Conservation (phyloP, 805 yeast genomes). For the Wickerhamiella alocasiicola region DNA sequence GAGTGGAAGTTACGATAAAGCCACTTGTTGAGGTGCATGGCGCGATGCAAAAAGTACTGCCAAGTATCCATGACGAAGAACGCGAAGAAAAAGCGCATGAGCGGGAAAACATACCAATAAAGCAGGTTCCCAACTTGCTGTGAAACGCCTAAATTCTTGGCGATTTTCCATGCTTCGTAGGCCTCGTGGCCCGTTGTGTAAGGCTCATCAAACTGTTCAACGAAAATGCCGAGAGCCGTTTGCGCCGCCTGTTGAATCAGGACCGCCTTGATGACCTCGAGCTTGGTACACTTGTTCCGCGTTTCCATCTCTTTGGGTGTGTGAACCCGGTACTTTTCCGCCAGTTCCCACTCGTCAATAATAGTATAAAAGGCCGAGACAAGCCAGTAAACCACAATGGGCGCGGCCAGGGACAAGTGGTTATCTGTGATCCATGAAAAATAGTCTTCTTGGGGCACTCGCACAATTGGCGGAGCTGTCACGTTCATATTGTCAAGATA, state of each 20-base stretch:
- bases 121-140: conserved; percentile 33
- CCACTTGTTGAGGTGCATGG: conserved; percentile 71
- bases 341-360: conserved; percentile 60
- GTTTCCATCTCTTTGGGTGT: conserved; percentile 72
- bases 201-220: conserved; percentile 42
- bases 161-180: conserved; percentile 36
- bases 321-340: conserved; percentile 79
- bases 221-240: conserved; percentile 49
- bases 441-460: conserved; percentile 25
- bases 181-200: conserved; percentile 39
- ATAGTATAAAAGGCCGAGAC: conserved; percentile 62
- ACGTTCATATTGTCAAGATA: conserved; percentile 3
- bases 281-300: conserved; percentile 61
- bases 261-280: conserved; percentile 70
- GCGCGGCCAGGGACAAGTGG: conserved; percentile 54
- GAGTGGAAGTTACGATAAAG: conserved; percentile 80
- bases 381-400: conserved; percentile 76
- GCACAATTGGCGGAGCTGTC: conserved; percentile 11
- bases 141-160: conserved; percentile 27
- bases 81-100: conserved; percentile 45
- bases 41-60: conserved; percentile 85
- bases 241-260: conserved; percentile 76
- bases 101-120: conserved; percentile 55
- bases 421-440: conserved; percentile 60
- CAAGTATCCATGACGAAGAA: conserved; percentile 77